Percentiles rank a stretch among this genome's conserved stretches.
Evolutionary conservation across 2,329 filamentous ascomycete species (phyloP).

Genomic region (Talaromyces funiculosus): DNA sequence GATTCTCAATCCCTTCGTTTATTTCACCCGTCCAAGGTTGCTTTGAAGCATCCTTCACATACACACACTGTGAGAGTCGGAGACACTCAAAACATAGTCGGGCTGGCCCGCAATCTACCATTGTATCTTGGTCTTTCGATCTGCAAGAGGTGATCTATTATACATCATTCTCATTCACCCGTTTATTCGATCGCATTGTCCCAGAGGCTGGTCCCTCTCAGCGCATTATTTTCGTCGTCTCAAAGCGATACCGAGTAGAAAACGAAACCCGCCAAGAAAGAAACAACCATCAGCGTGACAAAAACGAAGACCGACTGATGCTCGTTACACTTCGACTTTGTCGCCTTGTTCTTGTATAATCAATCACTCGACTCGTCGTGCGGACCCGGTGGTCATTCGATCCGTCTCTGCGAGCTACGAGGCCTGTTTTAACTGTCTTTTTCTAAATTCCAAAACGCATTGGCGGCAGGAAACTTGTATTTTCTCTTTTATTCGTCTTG

Average conservation of each 20-base stretch:
- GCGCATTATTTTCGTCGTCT: background rate
- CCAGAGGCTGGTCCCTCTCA: constrained; percentile 11
- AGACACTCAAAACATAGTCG: constrained; percentile 11
- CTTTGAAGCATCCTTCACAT: constrained; percentile 7
- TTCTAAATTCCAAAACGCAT: background rate
- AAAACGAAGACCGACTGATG: background rate
- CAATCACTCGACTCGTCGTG: background rate
- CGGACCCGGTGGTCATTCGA: constrained; percentile 8
- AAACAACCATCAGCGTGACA: background rate
- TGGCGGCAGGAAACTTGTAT: background rate
- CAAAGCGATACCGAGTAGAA: background rate
- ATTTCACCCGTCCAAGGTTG: constrained; percentile 15
- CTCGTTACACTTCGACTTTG: background rate
- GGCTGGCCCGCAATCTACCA: constrained; percentile 34
- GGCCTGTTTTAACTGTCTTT: constrained; percentile 5
- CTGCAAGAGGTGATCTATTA: background rate
- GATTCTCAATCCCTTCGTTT: constrained; percentile 20
- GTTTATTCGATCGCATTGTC: background rate
- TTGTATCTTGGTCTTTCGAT: constrained; percentile 8
- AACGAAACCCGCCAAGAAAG: background rate
- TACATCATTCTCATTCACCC: constrained; percentile 2
- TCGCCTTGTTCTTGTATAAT: constrained; percentile 7
- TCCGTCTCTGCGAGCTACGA: constrained; percentile 13
- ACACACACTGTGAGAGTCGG: constrained; percentile 17
- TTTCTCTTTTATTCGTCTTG: background rate